These are phyloP conservation scores for Hericium coralloides DNA, from an alignment of 768 basidiomycete species.

Conservation along the genomic window DNA sequence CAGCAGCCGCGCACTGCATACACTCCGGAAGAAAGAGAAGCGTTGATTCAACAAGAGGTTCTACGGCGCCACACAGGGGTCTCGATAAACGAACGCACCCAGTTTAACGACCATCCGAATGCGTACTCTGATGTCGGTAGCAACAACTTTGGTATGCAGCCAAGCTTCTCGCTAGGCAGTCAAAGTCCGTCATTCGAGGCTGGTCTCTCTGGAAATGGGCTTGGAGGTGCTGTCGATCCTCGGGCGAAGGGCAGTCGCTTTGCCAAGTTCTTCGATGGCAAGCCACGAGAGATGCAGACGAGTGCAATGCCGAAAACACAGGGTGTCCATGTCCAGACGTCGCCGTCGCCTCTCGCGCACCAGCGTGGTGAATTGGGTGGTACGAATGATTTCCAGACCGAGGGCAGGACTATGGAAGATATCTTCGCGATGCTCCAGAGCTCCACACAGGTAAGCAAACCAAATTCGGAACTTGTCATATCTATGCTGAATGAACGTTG, in stretches of 20 bases:
- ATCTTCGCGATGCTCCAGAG: constrained; percentile 75
- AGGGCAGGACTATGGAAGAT: constrained; percentile 65
- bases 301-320: constrained; percentile 26
- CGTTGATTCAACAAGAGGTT: constrained; percentile 3
- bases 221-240: constrained; percentile 35
- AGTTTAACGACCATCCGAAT: not conserved
- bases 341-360: constrained; percentile 37
- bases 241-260: constrained; percentile 71
- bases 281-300: constrained; percentile 37
- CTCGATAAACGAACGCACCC: not conserved
- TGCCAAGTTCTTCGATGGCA: constrained; percentile 83
- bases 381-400: constrained; percentile 27
- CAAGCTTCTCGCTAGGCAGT: constrained; percentile 4
- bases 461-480: constrained; percentile 14
- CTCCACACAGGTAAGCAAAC: constrained; percentile 51
- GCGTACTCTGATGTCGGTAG: constrained; percentile 2
- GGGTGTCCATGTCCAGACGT: constrained; percentile 28
- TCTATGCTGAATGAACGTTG: not conserved
- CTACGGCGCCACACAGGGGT: not conserved
- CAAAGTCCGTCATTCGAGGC: constrained; percentile 14
- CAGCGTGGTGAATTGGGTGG: constrained; percentile 40
- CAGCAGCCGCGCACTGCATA: constrained; percentile 11
- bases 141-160: constrained; percentile 3
- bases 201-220: constrained; percentile 12
- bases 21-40: constrained; percentile 16